These are phyloP conservation scores for Apiospora pterosperma DNA, from an alignment of 2,329 filamentous ascomycete species.

Conservation along the genomic window DNA sequence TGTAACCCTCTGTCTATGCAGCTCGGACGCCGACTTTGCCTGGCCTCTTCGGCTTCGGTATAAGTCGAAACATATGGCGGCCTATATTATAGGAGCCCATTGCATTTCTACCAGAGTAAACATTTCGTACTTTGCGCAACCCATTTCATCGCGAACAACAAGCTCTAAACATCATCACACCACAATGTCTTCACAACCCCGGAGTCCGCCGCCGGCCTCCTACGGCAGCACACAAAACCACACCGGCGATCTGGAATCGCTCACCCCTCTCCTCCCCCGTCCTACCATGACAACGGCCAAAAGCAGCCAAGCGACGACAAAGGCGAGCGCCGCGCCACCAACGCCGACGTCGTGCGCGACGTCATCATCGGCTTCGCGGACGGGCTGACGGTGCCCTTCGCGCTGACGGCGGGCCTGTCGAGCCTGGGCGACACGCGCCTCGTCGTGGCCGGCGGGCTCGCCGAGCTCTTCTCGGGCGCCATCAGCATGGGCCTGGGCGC, in stretches of 20 bases:
- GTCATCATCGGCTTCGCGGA: constrained; percentile 61
- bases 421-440: constrained; percentile 43
- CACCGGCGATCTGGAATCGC: not conserved
- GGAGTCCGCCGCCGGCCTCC: not conserved
- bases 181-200: not conserved
- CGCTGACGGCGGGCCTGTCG: constrained; percentile 55
- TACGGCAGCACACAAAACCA: not conserved
- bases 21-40: not conserved
- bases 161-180: not conserved
- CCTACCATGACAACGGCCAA: not conserved
- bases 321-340: not conserved
- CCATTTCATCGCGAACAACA: not conserved
- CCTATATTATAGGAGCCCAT: not conserved
- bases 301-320: not conserved
- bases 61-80: not conserved
- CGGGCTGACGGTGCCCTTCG: constrained; percentile 61
- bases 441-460: constrained; percentile 53
- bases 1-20: not conserved
- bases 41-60: not conserved
- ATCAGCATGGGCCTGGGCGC: constrained; percentile 60
- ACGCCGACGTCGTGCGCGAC: constrained; percentile 28
- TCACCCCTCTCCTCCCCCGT: not conserved
- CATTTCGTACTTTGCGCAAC: not conserved
- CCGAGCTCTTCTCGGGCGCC: constrained; percentile 55
- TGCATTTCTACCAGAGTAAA: not conserved